These are phyloP conservation scores for Pseudopyricularia cyperi DNA, from an alignment of 2,329 filamentous ascomycete genomes.

Conservation along the genomic window DNA sequence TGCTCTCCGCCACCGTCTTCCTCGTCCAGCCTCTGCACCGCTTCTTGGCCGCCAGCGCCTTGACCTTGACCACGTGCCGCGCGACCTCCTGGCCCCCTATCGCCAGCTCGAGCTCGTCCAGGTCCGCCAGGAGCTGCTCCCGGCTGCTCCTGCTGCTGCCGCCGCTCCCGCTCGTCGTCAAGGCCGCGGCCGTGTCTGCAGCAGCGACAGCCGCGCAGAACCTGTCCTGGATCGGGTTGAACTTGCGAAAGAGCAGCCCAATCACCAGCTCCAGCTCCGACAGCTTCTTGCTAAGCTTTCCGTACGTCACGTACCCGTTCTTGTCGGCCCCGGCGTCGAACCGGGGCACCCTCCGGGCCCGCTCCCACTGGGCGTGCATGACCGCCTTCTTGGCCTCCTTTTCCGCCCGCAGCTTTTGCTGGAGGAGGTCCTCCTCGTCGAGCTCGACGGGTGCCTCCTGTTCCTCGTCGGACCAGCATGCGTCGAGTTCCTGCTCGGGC, in stretches of 20 bases:
- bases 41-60: neutral
- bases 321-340: neutral
- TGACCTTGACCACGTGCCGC: neutral
- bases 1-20: neutral
- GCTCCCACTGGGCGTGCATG: neutral
- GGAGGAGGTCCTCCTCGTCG: neutral
- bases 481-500: too few species aligned
- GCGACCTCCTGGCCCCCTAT: neutral
- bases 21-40: neutral
- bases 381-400: neutral
- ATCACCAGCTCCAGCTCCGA: neutral
- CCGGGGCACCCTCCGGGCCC: neutral
- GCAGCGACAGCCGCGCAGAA: neutral
- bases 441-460: neutral
- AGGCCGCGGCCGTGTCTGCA: too few species aligned
- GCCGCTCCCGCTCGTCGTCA: too few species aligned
- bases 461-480: neutral
- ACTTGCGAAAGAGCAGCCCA: neutral
- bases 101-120: neutral
- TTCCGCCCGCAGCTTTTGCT: neutral
- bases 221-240: neutral
- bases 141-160: neutral
- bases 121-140: neutral
- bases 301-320: neutral
- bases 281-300: neutral